Evolutionary conservation across 768 basidiomycete genomes (phyloP).

Genomic region (Boletus pseudopeckii): DNA sequence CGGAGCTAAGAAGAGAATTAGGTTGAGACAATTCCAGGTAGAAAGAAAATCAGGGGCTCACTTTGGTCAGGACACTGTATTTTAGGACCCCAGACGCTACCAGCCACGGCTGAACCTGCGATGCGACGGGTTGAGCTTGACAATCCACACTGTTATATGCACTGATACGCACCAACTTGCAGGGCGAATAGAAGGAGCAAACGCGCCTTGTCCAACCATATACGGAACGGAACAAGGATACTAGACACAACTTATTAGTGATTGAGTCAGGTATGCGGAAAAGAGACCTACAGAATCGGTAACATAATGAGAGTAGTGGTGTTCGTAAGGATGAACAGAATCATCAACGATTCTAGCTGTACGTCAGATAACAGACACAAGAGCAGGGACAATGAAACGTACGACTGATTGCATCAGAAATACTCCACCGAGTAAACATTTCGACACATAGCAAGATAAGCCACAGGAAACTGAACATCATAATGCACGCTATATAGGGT

Average conservation of each 20-base stretch:
- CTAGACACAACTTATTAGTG: constrained; percentile 26
- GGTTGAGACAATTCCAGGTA: not conserved
- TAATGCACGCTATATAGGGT: constrained; percentile 37
- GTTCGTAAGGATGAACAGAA: constrained; percentile 42
- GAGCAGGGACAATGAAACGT: constrained; percentile 13
- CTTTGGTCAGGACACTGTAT: constrained; percentile 45
- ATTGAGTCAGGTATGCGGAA: not conserved
- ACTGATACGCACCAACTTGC: constrained; percentile 42
- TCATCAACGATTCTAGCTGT: constrained; percentile 36
- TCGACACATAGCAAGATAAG: constrained; percentile 44
- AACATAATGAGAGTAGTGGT: constrained; percentile 38
- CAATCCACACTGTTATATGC: not conserved
- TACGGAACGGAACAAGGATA: constrained; percentile 44
- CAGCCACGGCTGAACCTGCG: constrained; percentile 42
- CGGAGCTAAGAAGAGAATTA: constrained; percentile 27
- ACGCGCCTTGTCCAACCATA: constrained; percentile 54
- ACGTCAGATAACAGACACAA: not conserved
- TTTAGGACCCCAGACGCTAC: constrained; percentile 40
- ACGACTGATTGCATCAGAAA: constrained; percentile 46
- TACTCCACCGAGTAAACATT: constrained; percentile 45
- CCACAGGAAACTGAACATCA: constrained; percentile 47
- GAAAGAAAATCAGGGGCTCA: constrained; percentile 17
- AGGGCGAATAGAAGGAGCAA: constrained; percentile 42
- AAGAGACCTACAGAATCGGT: constrained; percentile 40
- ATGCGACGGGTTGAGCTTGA: not conserved